Base-by-base conservation (phyloP, 306 rosid genomes). In the Dicorynia guianensis region DNA sequence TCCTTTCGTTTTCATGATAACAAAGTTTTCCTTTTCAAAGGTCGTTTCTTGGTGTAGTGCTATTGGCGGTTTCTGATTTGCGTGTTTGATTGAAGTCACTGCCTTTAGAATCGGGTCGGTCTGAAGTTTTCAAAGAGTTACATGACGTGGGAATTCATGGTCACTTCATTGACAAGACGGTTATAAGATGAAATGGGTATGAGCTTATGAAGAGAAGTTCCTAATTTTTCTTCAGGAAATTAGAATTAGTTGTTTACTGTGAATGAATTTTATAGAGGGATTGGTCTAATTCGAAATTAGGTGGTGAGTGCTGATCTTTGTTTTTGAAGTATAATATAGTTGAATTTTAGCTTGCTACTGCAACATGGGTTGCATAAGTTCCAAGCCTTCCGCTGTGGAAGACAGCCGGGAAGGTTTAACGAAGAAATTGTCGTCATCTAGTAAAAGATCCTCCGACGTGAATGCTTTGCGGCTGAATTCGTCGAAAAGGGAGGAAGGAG, bases 301-400 rank as follows among this genome's bases (percentile, higher is more conserved):
- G 5, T 65, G 66, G 59, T 63, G 83, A 63, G 30, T 17, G 48
- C 48, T 77, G 53, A 40, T 78, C 42, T 62, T 76, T 25, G 59
- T 42, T 66, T 34, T 61, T 74, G 66, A 78, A 74, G 71, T 47
- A 33, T 74, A 54, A 65, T 38, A n/a, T 63, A 69, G 79, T 34
- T 62, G 55, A 36, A 59, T 60, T 3, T 13, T 52, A 39, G 43
- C 57, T 79, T 60, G 61, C 30, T 74, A 30, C 63, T 74, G 17
- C 86, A 85, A 76, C 34, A 95, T 95, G 99, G 99, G 99, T 47
- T 85, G 93, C 60, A 19, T 79, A 11, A 80, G 73, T 86, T 79
- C 91, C 17, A 95, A 89, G 82, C 67, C 85, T 81, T 85, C 97
- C 39, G 90, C 90, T 57, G 91, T 83, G 2, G 89, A 92, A 80